Evolutionary conservation across 139 green algal genomes (phyloP).

Genomic region (Volvox africanus): DNA sequence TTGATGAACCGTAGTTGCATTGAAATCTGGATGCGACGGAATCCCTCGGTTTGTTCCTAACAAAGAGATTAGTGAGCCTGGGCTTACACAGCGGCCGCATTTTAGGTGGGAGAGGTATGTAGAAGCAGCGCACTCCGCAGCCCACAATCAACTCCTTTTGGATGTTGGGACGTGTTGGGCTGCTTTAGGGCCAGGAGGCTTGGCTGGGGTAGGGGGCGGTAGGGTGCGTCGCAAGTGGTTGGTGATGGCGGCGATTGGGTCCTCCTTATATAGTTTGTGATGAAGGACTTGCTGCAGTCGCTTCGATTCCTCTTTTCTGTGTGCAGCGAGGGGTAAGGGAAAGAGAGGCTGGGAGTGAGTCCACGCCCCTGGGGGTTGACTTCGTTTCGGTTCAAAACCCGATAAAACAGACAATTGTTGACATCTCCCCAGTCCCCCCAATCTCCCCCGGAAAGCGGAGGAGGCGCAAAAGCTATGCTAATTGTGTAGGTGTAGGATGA

Average conservation of each 20-base stretch:
- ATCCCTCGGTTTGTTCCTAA: too few relatives aligned
- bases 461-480: background rate
- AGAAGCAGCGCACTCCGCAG: too few relatives aligned
- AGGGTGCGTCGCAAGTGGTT: slow-evolving; percentile 46
- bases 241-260: slow-evolving; percentile 48
- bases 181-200: background rate
- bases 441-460: too few relatives aligned
- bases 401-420: background rate
- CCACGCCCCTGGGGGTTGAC: too few relatives aligned
- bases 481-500: background rate
- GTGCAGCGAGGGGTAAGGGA: background rate
- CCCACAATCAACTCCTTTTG: too few relatives aligned
- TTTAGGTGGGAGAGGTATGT: too few relatives aligned
- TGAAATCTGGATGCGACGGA: too few relatives aligned
- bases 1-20: too few relatives aligned
- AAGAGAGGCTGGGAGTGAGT: background rate
- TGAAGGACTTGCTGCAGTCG: slow-evolving; percentile 30
- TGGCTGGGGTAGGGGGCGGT: background rate
- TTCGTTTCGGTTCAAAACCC: background rate
- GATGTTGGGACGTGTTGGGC: background rate
- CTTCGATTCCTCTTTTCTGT: slow-evolving; percentile 35
- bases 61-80: too few relatives aligned
- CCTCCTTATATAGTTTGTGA: slow-evolving; percentile 21
- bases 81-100: too few relatives aligned
- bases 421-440: too few relatives aligned